Evolutionary conservation across 164 flowering plant genomes (phyloP).

Genomic region (Buxus sempervirens): DNA sequence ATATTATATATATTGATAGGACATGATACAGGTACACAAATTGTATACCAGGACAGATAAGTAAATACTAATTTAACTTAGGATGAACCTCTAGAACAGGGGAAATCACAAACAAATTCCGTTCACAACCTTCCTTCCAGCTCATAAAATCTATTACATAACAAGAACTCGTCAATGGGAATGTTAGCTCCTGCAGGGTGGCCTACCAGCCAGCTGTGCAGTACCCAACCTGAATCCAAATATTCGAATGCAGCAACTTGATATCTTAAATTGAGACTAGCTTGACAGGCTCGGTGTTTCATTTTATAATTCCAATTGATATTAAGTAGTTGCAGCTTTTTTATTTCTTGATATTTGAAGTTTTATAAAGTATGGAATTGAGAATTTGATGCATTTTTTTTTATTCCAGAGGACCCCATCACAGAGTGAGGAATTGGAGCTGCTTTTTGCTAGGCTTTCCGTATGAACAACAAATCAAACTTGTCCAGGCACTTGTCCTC

Average conservation of each 20-base stretch:
- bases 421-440: conserved; percentile 71
- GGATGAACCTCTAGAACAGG: too few relatives aligned
- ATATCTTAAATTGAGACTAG: neutral
- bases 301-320: neutral
- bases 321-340: neutral
- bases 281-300: neutral
- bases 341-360: neutral
- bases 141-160: too few relatives aligned
- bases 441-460: conserved; percentile 65
- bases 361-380: neutral
- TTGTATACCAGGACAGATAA: too few relatives aligned
- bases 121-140: too few relatives aligned
- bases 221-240: too few relatives aligned
- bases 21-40: too few relatives aligned
- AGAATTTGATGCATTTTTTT: neutral
- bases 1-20: too few relatives aligned
- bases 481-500: conserved; percentile 16
- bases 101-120: too few relatives aligned
- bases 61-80: too few relatives aligned
- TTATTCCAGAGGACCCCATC: conserved; percentile 46
- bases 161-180: too few relatives aligned
- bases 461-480: conserved; percentile 30
- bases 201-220: too few relatives aligned
- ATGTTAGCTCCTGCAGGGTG: too few relatives aligned
- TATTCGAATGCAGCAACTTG: neutral